A percentile compares a stretch with the other conserved stretches of the same genome.
These are phyloP conservation scores for Populus euphratica DNA, from an alignment of 345 rosid species.

Conservation along the genomic window DNA sequence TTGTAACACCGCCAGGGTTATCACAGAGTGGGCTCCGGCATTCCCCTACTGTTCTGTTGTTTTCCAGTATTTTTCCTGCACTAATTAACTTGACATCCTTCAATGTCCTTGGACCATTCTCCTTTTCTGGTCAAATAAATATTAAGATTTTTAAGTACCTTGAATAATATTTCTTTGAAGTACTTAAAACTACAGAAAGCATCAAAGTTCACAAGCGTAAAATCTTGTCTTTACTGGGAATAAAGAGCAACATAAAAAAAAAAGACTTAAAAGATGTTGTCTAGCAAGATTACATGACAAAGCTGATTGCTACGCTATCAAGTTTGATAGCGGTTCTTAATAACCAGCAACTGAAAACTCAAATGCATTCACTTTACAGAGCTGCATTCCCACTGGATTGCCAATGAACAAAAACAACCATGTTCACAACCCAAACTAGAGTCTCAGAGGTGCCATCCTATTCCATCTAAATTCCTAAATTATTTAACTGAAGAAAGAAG, in stretches of 20 bases:
- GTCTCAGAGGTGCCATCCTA: not conserved
- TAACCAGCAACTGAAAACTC: not conserved
- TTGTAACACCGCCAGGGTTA: slow-evolving; percentile 79
- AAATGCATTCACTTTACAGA: not conserved
- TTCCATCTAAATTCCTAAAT: not conserved
- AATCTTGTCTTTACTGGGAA: not conserved
- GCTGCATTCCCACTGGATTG: not conserved
- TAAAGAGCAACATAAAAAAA: not conserved
- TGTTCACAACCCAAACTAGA: not conserved
- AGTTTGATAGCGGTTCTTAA: not conserved
- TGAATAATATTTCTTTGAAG: not conserved
- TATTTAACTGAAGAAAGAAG: not conserved
- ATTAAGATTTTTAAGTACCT: not conserved
- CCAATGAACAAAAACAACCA: not conserved
- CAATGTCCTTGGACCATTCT: slow-evolving; percentile 79
- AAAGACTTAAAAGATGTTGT: not conserved
- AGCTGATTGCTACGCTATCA: no score
- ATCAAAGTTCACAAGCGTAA: not conserved
- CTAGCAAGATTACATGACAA: not conserved
- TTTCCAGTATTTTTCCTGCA: slow-evolving; percentile 90
- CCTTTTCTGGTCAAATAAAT: slow-evolving; percentile 53
- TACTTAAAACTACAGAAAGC: not conserved
- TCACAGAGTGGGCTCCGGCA: slow-evolving; percentile 80
- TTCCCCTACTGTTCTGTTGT: slow-evolving; percentile 71
- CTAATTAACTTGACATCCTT: slow-evolving; percentile 89